These are phyloP conservation scores for Discostella stelligeroides DNA, from an alignment of 108 stramenopile species.

Conservation along the genomic window DNA sequence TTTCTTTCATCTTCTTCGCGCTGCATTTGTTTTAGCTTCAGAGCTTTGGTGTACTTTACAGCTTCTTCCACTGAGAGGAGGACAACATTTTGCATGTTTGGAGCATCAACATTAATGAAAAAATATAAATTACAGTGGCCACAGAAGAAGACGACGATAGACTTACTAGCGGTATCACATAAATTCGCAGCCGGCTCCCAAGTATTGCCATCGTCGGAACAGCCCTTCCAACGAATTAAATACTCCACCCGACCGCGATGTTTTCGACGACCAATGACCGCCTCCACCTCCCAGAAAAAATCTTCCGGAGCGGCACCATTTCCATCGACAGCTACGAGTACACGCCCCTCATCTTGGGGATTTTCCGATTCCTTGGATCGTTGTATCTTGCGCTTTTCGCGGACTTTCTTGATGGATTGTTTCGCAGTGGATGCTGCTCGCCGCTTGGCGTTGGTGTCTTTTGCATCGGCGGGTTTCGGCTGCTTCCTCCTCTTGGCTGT, in stretches of 20 bases:
- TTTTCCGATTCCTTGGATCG: constrained; percentile 9
- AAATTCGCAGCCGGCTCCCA: constrained; percentile 71
- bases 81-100: constrained; percentile 1
- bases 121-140: constrained; percentile 1
- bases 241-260: constrained; percentile 53
- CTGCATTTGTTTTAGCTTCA: constrained; percentile 43
- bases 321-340: constrained; percentile 8
- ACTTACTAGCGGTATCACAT: constrained; percentile 58
- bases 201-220: constrained; percentile 54
- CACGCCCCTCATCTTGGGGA: constrained; percentile 21
- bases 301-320: constrained; percentile 20
- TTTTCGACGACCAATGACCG: constrained; percentile 39
- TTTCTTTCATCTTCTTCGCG: constrained; percentile 48
- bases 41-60: constrained; percentile 24
- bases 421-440: neutral
- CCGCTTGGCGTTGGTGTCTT: neutral
- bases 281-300: constrained; percentile 53
- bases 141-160: neutral
- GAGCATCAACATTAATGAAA: constrained; percentile 6
- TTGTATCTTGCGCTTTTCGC: constrained; percentile 32
- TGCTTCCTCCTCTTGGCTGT: constrained; percentile 11
- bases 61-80: constrained; percentile 46
- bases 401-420: constrained; percentile 38
- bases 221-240: constrained; percentile 67
- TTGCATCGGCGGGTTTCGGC: neutral